Evolutionary conservation across 2,329 filamentous ascomycete genomes (phyloP).

Genomic region (Malbranchea cinnamomea): DNA sequence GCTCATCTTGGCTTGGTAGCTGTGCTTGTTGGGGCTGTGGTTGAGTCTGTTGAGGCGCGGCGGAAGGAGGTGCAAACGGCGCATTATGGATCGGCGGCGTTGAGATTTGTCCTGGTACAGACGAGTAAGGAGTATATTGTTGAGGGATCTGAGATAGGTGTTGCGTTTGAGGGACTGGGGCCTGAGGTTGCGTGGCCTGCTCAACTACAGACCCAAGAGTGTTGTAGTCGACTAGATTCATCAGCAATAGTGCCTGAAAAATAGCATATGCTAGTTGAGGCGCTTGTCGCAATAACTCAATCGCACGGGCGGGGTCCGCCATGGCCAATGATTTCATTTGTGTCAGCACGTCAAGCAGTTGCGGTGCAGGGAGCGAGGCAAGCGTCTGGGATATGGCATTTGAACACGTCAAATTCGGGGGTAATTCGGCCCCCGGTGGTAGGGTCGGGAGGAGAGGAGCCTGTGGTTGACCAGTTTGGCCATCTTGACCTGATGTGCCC

Average conservation of each 20-base stretch:
- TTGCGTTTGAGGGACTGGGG: constrained; percentile 24
- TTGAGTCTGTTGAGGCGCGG: constrained; percentile 26
- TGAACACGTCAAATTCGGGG: constrained; percentile 65
- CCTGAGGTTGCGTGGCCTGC: constrained; percentile 31
- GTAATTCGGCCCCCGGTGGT: constrained; percentile 70
- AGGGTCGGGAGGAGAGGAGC: constrained; percentile 56
- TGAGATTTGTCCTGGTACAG: constrained; percentile 31
- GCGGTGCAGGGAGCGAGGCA: constrained; percentile 67
- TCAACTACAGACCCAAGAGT: constrained; percentile 72
- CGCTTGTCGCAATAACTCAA: constrained; percentile 71
- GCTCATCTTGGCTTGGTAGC: constrained; percentile 49
- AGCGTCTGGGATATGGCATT: constrained; percentile 90
- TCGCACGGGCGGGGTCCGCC: constrained; percentile 66
- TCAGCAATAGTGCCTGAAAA: constrained; percentile 83
- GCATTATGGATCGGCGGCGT: constrained; percentile 36
- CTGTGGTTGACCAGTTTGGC: constrained; percentile 23
- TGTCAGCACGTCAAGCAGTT: constrained; percentile 81
- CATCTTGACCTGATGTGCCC: constrained; percentile 23
- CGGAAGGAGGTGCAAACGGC: constrained; percentile 26
- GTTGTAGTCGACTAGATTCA: constrained; percentile 78
- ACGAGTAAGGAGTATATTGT: constrained; percentile 23
- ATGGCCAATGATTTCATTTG: constrained; percentile 90
- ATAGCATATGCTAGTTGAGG: constrained; percentile 90
- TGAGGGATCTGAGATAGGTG: constrained; percentile 22
- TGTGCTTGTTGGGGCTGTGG: constrained; percentile 22